Percentiles rank a stretch among this genome's conserved stretches.
Conservation (phyloP, 2,329 filamentous ascomycete species). For the Paracoccidioides brasiliensis region DNA sequence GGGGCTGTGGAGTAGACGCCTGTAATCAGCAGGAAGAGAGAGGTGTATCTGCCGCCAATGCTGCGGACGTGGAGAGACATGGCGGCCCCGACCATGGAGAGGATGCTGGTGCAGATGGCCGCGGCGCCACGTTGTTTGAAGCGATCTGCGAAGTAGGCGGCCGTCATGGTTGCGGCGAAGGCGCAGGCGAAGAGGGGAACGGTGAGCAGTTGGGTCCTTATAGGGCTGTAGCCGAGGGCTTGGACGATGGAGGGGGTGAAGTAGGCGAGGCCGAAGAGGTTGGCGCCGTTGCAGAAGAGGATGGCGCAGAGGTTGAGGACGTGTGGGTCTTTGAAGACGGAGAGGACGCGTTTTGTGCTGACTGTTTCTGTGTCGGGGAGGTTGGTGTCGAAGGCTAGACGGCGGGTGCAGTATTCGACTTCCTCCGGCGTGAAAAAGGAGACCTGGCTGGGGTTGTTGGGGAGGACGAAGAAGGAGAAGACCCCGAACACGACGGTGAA, state of each 20-base stretch:
- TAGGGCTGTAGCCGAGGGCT: constrained; percentile 26
- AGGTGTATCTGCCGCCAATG: constrained; percentile 43
- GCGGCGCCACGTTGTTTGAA: constrained; percentile 37
- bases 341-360: constrained; percentile 21
- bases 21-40: constrained; percentile 55
- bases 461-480: constrained; percentile 31
- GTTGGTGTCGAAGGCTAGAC: constrained; percentile 21
- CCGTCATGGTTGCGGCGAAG: constrained; percentile 30
- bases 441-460: constrained; percentile 32
- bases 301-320: constrained; percentile 10
- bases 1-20: constrained; percentile 53
- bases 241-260: constrained; percentile 29
- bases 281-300: constrained; percentile 8
- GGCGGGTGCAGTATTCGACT: constrained; percentile 22
- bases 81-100: constrained; percentile 53
- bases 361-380: constrained; percentile 5
- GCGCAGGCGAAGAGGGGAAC: constrained; percentile 19
- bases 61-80: constrained; percentile 45
- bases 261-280: constrained; percentile 27
- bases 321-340: constrained; percentile 25
- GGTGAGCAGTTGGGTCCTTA: constrained; percentile 28
- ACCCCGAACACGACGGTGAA: constrained; percentile 31
- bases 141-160: background rate
- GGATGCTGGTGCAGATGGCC: constrained; percentile 47
- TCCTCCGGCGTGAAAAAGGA: constrained; percentile 29